Conservation (phyloP, 2,329 filamentous ascomycete species). For the Diaporthe amygdali region DNA sequence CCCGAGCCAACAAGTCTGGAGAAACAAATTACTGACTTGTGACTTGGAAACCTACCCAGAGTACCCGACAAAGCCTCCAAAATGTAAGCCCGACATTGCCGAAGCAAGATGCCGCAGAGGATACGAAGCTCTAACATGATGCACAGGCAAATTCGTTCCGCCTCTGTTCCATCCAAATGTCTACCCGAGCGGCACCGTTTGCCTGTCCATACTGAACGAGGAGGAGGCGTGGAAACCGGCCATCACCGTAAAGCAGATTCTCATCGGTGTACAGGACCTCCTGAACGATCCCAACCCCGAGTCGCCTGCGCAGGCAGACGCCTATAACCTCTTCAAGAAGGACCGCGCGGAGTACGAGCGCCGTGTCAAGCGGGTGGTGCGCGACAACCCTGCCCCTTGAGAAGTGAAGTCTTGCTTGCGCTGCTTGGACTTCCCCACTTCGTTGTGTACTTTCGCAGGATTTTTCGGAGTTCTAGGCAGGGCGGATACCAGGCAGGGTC, state of each 20-base stretch:
- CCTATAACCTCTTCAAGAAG: slow-evolving; percentile 96
- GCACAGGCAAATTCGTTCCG: slow-evolving; percentile 88
- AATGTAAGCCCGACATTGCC: slow-evolving; percentile 71
- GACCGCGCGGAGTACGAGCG: slow-evolving; percentile 87
- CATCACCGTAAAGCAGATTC: slow-evolving; percentile 97
- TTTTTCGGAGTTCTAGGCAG: slow-evolving; percentile 22
- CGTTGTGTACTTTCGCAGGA: slow-evolving; percentile 11
- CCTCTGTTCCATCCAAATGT: slow-evolving; percentile 98
- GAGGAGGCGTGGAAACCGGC: slow-evolving; percentile 98
- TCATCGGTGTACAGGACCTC: slow-evolving; percentile 93
- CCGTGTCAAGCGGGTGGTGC: slow-evolving; percentile 84
- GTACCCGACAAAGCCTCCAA: slow-evolving; percentile 97
- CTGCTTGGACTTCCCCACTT: background rate
- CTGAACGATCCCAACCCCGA: slow-evolving; percentile 97
- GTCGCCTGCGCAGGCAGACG: slow-evolving; percentile 94
- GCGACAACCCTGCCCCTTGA: slow-evolving; percentile 82
- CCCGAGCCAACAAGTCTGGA: background rate
- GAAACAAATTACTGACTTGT: slow-evolving; percentile 25
- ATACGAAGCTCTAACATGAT: background rate
- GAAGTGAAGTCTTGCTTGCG: slow-evolving; percentile 24
- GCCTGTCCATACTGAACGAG: slow-evolving; percentile 95
- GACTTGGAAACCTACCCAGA: slow-evolving; percentile 58
- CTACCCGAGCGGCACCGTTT: slow-evolving; percentile 97
- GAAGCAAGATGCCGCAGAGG: background rate
- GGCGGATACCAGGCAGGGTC: slow-evolving; percentile 19